Percentiles rank a stretch among this genome's conserved stretches.
Evolutionary conservation across 2,329 filamentous ascomycete genomes (phyloP).

Genomic region (Gaeumannomyces sp.): DNA sequence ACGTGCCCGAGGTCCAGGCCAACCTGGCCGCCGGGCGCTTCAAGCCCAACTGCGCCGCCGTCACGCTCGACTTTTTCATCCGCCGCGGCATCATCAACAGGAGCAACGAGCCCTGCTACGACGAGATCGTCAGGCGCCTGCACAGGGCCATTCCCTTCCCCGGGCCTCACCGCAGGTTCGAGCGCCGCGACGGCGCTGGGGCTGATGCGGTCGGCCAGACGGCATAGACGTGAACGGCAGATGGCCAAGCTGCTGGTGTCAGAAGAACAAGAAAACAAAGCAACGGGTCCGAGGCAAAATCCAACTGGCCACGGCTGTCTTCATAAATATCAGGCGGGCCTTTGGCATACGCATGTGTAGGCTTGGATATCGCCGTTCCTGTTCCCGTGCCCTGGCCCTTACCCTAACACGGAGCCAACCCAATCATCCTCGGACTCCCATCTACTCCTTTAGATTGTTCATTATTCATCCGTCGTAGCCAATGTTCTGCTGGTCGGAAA

Average conservation of each 20-base stretch:
- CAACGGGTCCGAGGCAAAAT: no score
- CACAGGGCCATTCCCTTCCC: constrained; percentile 80
- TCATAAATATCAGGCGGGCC: neutral
- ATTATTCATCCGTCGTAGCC: neutral
- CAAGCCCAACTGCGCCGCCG: constrained; percentile 86
- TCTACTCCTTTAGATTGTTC: neutral
- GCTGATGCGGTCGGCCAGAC: neutral
- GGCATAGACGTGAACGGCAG: no score
- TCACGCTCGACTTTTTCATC: constrained; percentile 85
- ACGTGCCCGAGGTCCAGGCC: constrained; percentile 62
- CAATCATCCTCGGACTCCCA: no score
- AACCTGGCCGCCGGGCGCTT: constrained; percentile 68
- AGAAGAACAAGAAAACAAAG: neutral
- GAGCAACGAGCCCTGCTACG: constrained; percentile 72
- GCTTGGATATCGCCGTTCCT: no score
- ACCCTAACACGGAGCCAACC: no score
- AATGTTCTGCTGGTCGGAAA: neutral
- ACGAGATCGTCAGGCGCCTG: constrained; percentile 68
- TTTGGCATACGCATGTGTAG: neutral
- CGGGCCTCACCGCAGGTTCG: constrained; percentile 47
- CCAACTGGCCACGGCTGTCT: no score
- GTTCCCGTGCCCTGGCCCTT: neutral
- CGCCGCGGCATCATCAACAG: constrained; percentile 73
- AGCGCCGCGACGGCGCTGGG: neutral
- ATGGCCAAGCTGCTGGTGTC: no score